These are phyloP conservation scores for Geotrichum bryndzae DNA, from an alignment of 1,139 yeast species.

Conservation along the genomic window DNA sequence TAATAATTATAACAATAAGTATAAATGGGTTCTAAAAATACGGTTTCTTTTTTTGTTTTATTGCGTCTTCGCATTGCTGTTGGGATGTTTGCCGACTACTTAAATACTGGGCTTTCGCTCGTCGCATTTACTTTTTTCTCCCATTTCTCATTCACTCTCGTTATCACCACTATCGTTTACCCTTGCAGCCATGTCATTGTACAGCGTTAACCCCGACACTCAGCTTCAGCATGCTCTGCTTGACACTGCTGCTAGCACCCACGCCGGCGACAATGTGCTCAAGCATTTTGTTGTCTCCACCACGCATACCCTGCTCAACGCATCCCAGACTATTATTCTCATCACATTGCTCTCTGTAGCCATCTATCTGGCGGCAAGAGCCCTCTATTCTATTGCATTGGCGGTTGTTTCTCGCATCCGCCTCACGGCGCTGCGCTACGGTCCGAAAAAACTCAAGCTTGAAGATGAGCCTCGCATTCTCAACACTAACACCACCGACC, in stretches of 20 bases:
- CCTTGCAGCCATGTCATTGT: constrained; percentile 9
- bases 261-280: not conserved
- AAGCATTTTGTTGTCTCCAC: not conserved
- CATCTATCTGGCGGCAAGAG: constrained; percentile 8
- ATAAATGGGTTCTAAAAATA: not conserved
- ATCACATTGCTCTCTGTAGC: constrained; percentile 15
- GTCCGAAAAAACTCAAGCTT: constrained; percentile 1
- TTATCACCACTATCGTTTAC: not conserved
- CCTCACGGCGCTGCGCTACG: constrained; percentile 1
- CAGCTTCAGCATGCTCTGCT: constrained; percentile 13
- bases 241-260: constrained; percentile 1
- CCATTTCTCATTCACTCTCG: not conserved
- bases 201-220: constrained; percentile 13
- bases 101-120: not conserved
- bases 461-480: not conserved
- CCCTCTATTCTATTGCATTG: not conserved
- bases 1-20: not conserved
- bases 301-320: not conserved
- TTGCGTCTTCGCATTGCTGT: not conserved
- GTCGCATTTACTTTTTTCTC: not conserved
- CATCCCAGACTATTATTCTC: constrained; percentile 1
- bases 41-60: not conserved
- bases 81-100: not conserved
- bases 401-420: constrained; percentile 4
- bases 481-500: not conserved